phyloP scores from a whole-genome alignment of 148 eudicot species.

The Pharnaceum exiguum region DNA sequence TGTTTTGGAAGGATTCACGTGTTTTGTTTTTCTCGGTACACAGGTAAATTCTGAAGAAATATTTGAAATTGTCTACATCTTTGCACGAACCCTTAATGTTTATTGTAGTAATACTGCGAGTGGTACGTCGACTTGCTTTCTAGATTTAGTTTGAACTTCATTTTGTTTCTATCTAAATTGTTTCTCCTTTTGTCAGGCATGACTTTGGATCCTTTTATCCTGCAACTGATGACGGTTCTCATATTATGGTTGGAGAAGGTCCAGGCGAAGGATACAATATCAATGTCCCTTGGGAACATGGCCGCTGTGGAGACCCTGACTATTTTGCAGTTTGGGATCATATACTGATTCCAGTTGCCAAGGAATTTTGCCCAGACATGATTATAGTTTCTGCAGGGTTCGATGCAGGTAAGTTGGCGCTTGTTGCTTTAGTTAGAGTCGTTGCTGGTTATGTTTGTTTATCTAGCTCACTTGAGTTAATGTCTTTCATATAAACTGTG shows the following conservation, averaged over 20 bases:
- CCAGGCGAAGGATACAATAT: conserved; percentile 85
- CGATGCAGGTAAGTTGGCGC: conserved; percentile 90
- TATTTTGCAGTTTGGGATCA: conserved; percentile 95
- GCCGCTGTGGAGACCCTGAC: conserved; percentile 89
- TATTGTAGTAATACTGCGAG: not conserved
- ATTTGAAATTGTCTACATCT: not conserved
- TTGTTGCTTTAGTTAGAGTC: too few relatives aligned
- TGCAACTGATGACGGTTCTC: conserved; percentile 74
- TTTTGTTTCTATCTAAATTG: not conserved
- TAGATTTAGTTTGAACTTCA: not conserved
- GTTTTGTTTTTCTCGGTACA: conserved; percentile 97
- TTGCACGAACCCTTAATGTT: too few relatives aligned
- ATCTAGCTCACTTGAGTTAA: too few relatives aligned
- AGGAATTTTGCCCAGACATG: conserved; percentile 87
- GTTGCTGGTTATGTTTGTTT: too few relatives aligned
- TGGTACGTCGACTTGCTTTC: not conserved
- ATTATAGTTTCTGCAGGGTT: conserved; percentile 91
- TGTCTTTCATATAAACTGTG: too few relatives aligned
- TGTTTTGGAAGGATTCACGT: conserved; percentile 89
- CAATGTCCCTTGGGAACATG: conserved; percentile 96
- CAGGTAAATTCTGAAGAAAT: conserved; percentile 38
- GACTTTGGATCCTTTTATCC: conserved; percentile 91
- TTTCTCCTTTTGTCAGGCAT: conserved; percentile 44
- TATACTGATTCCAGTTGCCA: conserved; percentile 83
- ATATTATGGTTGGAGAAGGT: conserved; percentile 85